Percentiles rank a stretch among this genome's conserved stretches.
phyloP scores from a whole-genome alignment of 2,329 filamentous ascomycete species.

The Sporothrix curviconia region DNA sequence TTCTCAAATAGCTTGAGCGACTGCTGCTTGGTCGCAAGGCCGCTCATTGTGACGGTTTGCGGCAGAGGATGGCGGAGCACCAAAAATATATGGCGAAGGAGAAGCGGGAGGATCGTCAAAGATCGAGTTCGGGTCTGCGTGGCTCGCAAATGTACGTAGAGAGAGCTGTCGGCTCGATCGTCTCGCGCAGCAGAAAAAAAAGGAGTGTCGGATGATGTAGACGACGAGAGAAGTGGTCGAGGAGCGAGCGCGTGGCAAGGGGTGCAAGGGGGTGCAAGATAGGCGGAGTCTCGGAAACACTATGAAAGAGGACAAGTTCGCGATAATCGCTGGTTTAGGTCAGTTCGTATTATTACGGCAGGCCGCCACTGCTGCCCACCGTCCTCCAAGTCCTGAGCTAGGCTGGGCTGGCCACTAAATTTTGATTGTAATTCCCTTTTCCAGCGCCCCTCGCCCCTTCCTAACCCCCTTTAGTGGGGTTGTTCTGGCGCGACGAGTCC shows the following conservation, averaged over 20 bases:
- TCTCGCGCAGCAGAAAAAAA: too few relatives aligned
- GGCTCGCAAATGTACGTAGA: too few relatives aligned
- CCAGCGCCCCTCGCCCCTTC: conserved; percentile 1
- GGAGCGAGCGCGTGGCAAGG: conserved; percentile 4
- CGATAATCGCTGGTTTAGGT: conserved; percentile 13
- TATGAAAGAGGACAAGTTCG: conserved; percentile 20
- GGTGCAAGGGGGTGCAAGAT: background rate
- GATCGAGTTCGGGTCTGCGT: too few relatives aligned
- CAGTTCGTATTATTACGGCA: conserved; percentile 1
- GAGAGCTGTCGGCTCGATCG: background rate
- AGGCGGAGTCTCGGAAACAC: conserved; percentile 6
- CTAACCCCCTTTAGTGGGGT: conserved; percentile 14
- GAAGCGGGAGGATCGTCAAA: background rate
- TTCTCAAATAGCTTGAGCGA: conserved; percentile 98
- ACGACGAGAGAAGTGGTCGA: background rate
- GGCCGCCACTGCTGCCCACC: too few relatives aligned
- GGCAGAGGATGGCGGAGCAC: background rate
- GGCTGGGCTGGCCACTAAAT: too few relatives aligned
- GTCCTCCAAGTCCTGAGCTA: background rate
- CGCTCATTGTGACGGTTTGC: conserved; percentile 47
- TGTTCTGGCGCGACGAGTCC: too few relatives aligned
- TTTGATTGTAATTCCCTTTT: background rate
- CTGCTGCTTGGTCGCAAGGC: conserved; percentile 81
- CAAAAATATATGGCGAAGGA: background rate
- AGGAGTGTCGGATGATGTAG: background rate